Conservation (phyloP, 352 stramenopile genomes). For the Halophytophthora batemanensis region DNA sequence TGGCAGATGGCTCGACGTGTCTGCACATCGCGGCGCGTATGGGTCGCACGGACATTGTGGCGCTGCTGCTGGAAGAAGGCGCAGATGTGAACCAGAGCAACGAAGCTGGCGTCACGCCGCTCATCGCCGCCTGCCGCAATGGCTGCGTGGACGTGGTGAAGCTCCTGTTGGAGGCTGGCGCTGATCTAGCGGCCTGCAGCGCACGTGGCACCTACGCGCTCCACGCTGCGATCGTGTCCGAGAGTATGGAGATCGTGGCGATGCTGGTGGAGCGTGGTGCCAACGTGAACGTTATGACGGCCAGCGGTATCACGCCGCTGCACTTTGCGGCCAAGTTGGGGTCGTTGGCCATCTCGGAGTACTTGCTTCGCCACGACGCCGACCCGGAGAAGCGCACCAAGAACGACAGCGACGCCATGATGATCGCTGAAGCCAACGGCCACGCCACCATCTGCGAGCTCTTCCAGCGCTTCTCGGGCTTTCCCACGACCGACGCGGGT, state of each 20-base stretch:
- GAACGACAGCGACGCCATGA: conserved; percentile 72
- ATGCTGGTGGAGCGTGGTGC: conserved; percentile 59
- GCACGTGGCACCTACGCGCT: conserved; percentile 59
- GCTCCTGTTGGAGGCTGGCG: conserved; percentile 46
- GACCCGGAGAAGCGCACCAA: conserved; percentile 68
- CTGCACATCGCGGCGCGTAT: conserved; percentile 73
- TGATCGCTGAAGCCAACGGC: conserved; percentile 70
- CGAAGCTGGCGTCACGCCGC: conserved; percentile 57
- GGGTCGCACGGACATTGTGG: conserved; percentile 60
- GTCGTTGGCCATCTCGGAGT: conserved; percentile 53
- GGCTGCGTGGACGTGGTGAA: conserved; percentile 55
- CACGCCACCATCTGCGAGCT: conserved; percentile 63
- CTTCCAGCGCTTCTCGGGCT: conserved; percentile 46
- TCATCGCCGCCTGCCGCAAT: conserved; percentile 70
- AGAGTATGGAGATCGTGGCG: conserved; percentile 65
- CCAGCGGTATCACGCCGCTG: conserved; percentile 70
- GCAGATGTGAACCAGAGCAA: conserved; percentile 62
- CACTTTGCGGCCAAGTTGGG: conserved; percentile 75
- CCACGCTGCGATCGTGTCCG: conserved; percentile 62
- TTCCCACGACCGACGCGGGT: conserved; percentile 22
- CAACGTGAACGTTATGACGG: conserved; percentile 66
- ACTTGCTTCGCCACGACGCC: conserved; percentile 60
- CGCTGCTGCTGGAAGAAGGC: conserved; percentile 61
- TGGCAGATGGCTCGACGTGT: conserved; percentile 64
- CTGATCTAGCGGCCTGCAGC: conserved; percentile 40